A percentile compares a stretch with the other conserved stretches of the same genome.
These are phyloP conservation scores for Diversispora epigaea DNA, from an alignment of 192 early-diverging fungal genomes.

Conservation along the genomic window DNA sequence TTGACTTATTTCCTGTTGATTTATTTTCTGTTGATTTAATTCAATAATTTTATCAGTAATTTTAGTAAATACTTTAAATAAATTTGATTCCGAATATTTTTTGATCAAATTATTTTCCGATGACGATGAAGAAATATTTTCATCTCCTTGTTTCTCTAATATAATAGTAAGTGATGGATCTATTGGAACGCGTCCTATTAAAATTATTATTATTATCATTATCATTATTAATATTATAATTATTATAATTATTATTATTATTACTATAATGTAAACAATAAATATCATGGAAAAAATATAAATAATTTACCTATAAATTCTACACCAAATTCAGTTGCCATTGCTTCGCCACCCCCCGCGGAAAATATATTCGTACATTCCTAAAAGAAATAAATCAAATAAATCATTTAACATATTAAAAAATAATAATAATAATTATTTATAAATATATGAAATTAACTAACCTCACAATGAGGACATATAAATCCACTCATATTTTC, in stretches of 20 bases:
- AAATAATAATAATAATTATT: too few species aligned
- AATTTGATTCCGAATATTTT: conserved; percentile 49
- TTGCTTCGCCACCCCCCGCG: conserved; percentile 86
- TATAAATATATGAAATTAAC: conserved; percentile 7
- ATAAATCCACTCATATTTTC: conserved; percentile 98
- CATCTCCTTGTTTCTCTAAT: conserved; percentile 51
- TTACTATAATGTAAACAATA: neutral
- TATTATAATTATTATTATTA: neutral
- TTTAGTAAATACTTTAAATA: conserved; percentile 55
- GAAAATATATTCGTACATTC: conserved; percentile 92
- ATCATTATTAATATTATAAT: neutral
- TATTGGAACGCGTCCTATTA: conserved; percentile 74
- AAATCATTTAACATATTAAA: too few species aligned
- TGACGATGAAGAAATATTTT: conserved; percentile 36
- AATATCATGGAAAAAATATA: neutral
- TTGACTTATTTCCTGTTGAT: neutral
- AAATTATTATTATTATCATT: neutral
- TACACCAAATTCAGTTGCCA: conserved; percentile 83
- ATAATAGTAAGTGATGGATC: conserved; percentile 77
- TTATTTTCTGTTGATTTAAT: conserved; percentile 23
- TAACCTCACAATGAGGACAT: conserved; percentile 77
- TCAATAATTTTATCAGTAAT: conserved; percentile 48
- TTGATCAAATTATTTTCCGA: conserved; percentile 42
- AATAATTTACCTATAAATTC: conserved; percentile 67
- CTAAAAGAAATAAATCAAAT: conserved; percentile 41